These are phyloP conservation scores for Hygrocybe coccinea DNA, from an alignment of 768 basidiomycete species.

Conservation along the genomic window DNA sequence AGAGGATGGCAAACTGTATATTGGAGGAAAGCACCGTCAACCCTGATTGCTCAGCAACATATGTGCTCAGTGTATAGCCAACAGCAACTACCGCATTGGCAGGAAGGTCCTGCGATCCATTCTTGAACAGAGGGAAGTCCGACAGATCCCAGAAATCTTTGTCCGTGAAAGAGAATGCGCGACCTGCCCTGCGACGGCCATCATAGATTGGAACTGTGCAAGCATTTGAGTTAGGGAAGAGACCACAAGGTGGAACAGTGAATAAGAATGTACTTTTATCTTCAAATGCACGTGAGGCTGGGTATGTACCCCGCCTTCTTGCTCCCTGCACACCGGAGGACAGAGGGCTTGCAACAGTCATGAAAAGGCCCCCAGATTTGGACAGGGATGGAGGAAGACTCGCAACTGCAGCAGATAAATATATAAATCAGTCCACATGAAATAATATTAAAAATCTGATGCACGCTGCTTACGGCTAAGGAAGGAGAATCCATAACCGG, in stretches of 20 bases:
- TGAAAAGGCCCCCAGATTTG: background rate
- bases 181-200: background rate
- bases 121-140: background rate
- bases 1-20: background rate
- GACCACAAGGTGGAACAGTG: background rate
- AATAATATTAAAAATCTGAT: background rate
- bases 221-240: background rate
- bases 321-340: background rate
- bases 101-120: background rate
- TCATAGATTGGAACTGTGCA: conserved; percentile 7
- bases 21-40: background rate
- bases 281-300: background rate
- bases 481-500: conserved; percentile 3
- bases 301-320: background rate
- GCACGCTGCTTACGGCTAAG: background rate
- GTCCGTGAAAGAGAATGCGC: background rate
- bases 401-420: background rate
- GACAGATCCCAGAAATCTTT: background rate
- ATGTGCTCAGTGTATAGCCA: background rate
- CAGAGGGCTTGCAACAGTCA: background rate
- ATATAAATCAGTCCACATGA: background rate
- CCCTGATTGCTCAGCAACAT: background rate
- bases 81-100: background rate
- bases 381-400: background rate
- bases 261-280: background rate